Evolutionary conservation across 495 filamentous ascomycete species (phyloP).

Genomic region (Thozetella sp.): DNA sequence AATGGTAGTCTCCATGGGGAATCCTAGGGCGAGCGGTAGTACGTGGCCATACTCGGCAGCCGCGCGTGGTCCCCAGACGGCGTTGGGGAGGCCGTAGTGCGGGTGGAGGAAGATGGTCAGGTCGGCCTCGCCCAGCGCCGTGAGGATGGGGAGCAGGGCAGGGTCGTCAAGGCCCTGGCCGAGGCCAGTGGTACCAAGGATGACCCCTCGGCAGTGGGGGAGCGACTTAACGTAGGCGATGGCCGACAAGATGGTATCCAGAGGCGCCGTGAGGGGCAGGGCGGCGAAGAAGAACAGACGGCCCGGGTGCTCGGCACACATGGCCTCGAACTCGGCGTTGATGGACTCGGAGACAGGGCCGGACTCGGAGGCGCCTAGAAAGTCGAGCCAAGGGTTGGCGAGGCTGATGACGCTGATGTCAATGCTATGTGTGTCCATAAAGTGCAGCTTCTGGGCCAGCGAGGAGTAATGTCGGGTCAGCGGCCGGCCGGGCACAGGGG

Average conservation of each 20-base stretch:
- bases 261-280: conserved; percentile 73
- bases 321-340: conserved; percentile 75
- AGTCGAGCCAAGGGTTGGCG: conserved; percentile 96
- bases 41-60: conserved; percentile 80
- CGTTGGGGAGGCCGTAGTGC: conserved; percentile 83
- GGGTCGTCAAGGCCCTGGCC: conserved; percentile 83
- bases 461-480: conserved; percentile 76
- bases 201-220: conserved; percentile 76
- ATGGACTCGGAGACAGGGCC: conserved; percentile 61
- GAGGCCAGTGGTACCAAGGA: conserved; percentile 85
- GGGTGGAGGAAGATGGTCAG: conserved; percentile 85
- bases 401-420: conserved; percentile 84
- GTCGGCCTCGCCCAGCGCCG: conserved; percentile 61
- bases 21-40: conserved; percentile 82
- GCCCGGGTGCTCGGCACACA: conserved; percentile 61
- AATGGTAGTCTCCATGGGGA: conserved; percentile 93
- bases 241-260: conserved; percentile 60
- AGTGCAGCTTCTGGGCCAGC: conserved; percentile 72
- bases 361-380: conserved; percentile 65
- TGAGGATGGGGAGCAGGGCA: conserved; percentile 68
- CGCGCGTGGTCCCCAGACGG: conserved; percentile 73
- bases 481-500: conserved; percentile 62
- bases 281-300: conserved; percentile 80
- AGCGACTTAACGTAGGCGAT: conserved; percentile 62
- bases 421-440: conserved; percentile 86